Conservation (phyloP, 257 asterid species). For the Mitragyna speciosa region DNA sequence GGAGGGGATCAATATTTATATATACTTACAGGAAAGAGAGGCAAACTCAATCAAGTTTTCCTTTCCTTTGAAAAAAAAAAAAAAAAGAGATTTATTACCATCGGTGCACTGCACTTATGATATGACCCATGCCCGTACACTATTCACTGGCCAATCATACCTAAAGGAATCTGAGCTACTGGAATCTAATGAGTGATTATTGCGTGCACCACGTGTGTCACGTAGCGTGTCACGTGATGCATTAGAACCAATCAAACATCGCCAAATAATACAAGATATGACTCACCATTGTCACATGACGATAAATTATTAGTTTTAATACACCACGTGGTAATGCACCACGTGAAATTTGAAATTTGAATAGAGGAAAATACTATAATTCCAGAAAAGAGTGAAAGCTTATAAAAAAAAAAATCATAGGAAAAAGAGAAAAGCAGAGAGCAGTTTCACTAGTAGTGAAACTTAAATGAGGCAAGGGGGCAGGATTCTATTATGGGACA, state of each 20-base stretch:
- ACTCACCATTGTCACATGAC: too few species aligned
- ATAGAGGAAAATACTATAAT: not conserved
- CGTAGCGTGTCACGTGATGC: too few species aligned
- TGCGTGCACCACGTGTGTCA: too few species aligned
- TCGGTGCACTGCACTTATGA: too few species aligned
- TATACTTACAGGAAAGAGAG: not conserved
- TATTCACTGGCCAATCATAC: not conserved
- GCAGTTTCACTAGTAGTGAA: not conserved
- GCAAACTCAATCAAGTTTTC: not conserved
- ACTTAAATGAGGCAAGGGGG: conserved; percentile 25
- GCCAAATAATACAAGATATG: too few species aligned
- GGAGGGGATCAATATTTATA: not conserved
- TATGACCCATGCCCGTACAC: too few species aligned
- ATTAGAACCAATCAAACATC: too few species aligned
- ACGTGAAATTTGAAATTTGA: not conserved
- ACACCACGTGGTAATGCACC: too few species aligned
- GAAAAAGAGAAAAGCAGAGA: not conserved
- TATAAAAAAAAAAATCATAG: not conserved
- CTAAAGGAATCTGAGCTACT: not conserved
- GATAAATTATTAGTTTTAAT: too few species aligned
- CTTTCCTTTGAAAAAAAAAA: not conserved
- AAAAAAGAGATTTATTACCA: too few species aligned
- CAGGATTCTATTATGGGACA: conserved; percentile 29
- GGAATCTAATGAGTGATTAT: not conserved
- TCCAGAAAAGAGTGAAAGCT: not conserved